phyloP scores from a whole-genome alignment of 495 filamentous ascomycete genomes.

The Xylaria grammica region DNA sequence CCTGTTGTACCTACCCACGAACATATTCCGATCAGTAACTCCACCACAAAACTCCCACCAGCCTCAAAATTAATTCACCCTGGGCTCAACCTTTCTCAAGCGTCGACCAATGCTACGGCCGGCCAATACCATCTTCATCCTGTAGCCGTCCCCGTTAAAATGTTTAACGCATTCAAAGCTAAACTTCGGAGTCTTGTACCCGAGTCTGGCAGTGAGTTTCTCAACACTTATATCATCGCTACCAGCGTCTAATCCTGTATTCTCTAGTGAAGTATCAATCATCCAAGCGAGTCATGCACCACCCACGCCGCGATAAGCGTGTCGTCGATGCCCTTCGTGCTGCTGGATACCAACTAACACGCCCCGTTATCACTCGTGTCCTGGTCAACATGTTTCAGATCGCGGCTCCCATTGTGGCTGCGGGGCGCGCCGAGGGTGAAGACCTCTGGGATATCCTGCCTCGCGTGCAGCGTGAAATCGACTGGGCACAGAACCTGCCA shows the following conservation, averaged over 20 bases:
- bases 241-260: background rate
- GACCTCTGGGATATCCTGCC: conserved; percentile 18
- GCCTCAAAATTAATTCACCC: background rate
- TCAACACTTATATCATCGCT: background rate
- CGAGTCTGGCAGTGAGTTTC: background rate
- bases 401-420: background rate
- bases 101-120: no score
- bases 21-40: no score
- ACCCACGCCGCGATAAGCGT: background rate
- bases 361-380: background rate
- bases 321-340: background rate
- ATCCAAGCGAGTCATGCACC: background rate
- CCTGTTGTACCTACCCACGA: no score
- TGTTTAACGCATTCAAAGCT: background rate
- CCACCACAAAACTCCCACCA: background rate
- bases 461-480: background rate
- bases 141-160: background rate
- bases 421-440: background rate
- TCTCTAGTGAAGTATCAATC: background rate
- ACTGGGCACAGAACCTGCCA: background rate
- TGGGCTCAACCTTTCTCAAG: no score
- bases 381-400: conserved; percentile 2
- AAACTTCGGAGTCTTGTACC: background rate
- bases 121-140: no score
- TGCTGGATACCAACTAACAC: background rate